Base-by-base conservation (phyloP, 768 basidiomycete genomes). In the Leccinum uliginosum region DNA sequence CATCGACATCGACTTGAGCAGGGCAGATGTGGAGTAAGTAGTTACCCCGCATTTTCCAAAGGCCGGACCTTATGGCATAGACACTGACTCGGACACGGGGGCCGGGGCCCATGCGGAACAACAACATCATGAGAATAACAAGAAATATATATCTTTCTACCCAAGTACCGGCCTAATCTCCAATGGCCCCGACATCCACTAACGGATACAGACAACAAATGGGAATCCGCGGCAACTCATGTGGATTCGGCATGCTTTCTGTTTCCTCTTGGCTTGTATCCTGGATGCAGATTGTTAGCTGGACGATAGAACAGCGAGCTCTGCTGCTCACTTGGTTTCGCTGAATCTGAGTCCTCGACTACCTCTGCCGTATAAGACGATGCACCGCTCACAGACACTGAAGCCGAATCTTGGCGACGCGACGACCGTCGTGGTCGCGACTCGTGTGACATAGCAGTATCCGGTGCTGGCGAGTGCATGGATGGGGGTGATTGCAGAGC, bases 281-380 rank as follows among this genome's bases (percentile, higher is more conserved):
- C 68, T 70, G 47, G 43, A 26, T 23, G 19, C 30, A 46, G 4
- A 35, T 45, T 26, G 46, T 62, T 29, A 62, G 52, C 27, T 32
- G 9, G 23, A 34, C 4, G 26, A 40, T 17, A 27, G 26, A 43
- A 44, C n/a, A 10, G 11, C 17, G 21, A 10, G 6, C 9, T 29
- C 30, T 38, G 50, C 50, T 46, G 45, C 70, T 65, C 60, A 73
- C 70, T 73, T 43, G 62, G 62, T 65, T 64, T 73, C 47, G 38
- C 51, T 12, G 50, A 10, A 19, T 72, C 70, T 32, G 60, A 34
- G 3, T 73, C 70, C 49, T 71, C 70, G 12, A 29, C 47, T 12
- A 58, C 59, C 24, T 71, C 70, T 38, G 70, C 56, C 10, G 70
- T 68, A 46, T 59, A 71, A 44, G 70, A 72, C 17, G 70, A 71